phyloP scores from a whole-genome alignment of 1,284 basidiomycete species.

The Hemileia vastatrix region DNA sequence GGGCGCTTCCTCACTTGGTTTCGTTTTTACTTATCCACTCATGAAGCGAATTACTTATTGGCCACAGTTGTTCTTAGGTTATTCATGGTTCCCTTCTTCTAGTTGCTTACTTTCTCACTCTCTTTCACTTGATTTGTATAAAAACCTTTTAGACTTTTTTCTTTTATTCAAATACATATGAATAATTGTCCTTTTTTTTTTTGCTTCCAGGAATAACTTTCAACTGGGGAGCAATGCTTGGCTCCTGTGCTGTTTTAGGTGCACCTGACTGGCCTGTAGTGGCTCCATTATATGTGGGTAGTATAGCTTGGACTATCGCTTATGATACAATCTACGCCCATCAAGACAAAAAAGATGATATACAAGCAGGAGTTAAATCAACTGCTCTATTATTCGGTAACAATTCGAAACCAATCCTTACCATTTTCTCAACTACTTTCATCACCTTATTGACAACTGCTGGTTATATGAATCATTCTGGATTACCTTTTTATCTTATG shows the following conservation, averaged over 20 bases:
- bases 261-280: slow-evolving; percentile 71
- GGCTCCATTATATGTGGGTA: slow-evolving; percentile 79
- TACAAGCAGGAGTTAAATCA: slow-evolving; percentile 77
- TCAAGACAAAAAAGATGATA: slow-evolving; percentile 92
- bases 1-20: slow-evolving; percentile 75
- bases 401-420: slow-evolving; percentile 65
- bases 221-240: slow-evolving; percentile 93
- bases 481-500: slow-evolving; percentile 63
- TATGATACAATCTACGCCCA: slow-evolving; percentile 99
- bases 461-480: slow-evolving; percentile 66
- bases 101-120: neutral
- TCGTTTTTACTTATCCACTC: slow-evolving; percentile 83
- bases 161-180: slow-evolving; percentile 4
- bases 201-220: slow-evolving; percentile 66
- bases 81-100: neutral
- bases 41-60: slow-evolving; percentile 98
- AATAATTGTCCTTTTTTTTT: neutral
- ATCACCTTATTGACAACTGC: slow-evolving; percentile 67
- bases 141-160: slow-evolving; percentile 8
- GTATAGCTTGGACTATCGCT: slow-evolving; percentile 83
- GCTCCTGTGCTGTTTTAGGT: slow-evolving; percentile 88
- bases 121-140: neutral
- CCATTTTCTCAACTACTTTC: slow-evolving; percentile 62
- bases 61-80: slow-evolving; percentile 88
- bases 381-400: slow-evolving; percentile 83